Conservation (phyloP, 345 rosid genomes). For the Syzygium grande region DNA sequence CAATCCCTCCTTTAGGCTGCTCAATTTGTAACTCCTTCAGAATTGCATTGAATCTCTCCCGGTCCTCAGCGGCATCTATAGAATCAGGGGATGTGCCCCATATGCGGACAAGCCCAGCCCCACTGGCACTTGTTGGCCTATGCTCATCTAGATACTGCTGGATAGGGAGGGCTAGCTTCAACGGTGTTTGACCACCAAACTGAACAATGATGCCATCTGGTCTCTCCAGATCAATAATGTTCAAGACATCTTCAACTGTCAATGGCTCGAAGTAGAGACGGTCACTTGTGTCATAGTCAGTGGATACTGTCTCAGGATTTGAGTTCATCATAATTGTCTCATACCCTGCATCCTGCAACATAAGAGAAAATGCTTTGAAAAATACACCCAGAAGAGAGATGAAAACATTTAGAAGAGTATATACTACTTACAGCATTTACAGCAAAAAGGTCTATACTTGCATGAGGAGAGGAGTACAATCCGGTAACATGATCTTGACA, state of each 20-base stretch:
- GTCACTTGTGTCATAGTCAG: conserved; percentile 94
- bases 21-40: conserved; percentile 70
- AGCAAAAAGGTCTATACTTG: not conserved
- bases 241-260: conserved; percentile 85
- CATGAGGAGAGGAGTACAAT: not conserved
- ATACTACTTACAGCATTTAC: not conserved
- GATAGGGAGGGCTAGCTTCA: conserved; percentile 84
- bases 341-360: conserved; percentile 79
- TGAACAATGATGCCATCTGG: conserved; percentile 97
- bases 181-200: conserved; percentile 97
- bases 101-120: conserved; percentile 61
- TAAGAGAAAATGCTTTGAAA: not conserved
- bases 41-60: conserved; percentile 87
- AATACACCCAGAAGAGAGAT: not conserved
- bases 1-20: conserved; percentile 98
- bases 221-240: conserved; percentile 76
- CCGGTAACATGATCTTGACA: not conserved
- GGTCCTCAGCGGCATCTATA: conserved; percentile 93
- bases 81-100: conserved; percentile 99
- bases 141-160: conserved; percentile 74
- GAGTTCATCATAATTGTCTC: conserved; percentile 99
- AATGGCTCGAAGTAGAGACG: conserved; percentile 95
- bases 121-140: conserved; percentile 55
- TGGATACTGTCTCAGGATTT: conserved; percentile 94
- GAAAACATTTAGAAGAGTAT: not conserved